These are phyloP conservation scores for Wallacemonas sp. DNA, from an alignment of 208 protist genomes.

Conservation along the genomic window DNA sequence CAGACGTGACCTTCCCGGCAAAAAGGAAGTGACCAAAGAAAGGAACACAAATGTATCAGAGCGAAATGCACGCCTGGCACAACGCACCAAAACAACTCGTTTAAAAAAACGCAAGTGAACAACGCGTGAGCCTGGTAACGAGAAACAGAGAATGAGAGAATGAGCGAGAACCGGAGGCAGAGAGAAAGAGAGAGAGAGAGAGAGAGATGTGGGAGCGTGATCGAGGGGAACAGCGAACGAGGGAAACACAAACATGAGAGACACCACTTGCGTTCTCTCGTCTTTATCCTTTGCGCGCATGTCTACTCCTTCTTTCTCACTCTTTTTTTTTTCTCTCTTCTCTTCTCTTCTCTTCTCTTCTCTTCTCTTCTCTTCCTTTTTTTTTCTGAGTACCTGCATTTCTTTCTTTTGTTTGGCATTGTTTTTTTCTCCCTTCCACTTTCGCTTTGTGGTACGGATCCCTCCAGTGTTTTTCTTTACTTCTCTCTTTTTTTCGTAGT, in stretches of 20 bases:
- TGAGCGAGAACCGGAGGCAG: too few relatives aligned
- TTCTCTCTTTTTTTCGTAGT: constrained; percentile 1
- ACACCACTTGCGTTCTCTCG: too few relatives aligned
- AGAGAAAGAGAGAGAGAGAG: too few relatives aligned
- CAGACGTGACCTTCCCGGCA: too few relatives aligned
- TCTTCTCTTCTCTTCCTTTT: constrained; percentile 1
- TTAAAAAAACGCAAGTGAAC: too few relatives aligned
- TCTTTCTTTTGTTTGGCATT: not conserved
- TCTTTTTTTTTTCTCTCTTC: constrained; percentile 22
- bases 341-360: constrained; percentile 16
- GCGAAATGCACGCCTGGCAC: too few relatives aligned
- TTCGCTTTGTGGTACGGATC: constrained; percentile 10
- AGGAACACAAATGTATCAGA: constrained; percentile 9
- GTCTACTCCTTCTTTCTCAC: constrained; percentile 9
- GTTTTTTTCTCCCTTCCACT: not conserved
- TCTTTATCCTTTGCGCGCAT: too few relatives aligned
- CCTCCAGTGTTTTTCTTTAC: constrained; percentile 19
- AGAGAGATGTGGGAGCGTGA: too few relatives aligned
- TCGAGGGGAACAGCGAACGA: too few relatives aligned
- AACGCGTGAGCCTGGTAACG: too few relatives aligned
- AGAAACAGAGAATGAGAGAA: constrained; percentile 19
- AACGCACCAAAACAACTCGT: too few relatives aligned
- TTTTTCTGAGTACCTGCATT: constrained; percentile 7
- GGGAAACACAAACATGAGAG: too few relatives aligned
- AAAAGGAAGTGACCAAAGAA: constrained; percentile 17